Base-by-base conservation (phyloP, 2,329 filamentous ascomycete genomes). In the Lachnellula cervina region DNA sequence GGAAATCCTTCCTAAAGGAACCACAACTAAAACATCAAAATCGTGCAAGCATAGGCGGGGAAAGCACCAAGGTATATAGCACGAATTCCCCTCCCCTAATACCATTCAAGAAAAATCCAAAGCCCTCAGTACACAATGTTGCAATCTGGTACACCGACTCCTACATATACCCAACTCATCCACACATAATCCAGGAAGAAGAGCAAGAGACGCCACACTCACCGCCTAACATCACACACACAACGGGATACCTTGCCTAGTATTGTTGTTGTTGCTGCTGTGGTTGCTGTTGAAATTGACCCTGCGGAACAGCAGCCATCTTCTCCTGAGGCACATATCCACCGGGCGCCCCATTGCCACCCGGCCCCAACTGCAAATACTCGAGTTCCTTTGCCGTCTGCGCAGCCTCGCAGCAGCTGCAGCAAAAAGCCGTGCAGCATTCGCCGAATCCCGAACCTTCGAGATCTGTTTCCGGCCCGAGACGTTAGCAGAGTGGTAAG, bases 311-410 rank as follows among this genome's bases (percentile, higher is more conserved):
- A 47, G 44, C 49, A 37, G 35, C 38, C 54, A 56, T 56, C 54
- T 52, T 52, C 23, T 52, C 49, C 37, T 49, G 28, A 5, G 28
- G 14, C 8, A 34, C 35, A 43, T 52, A 52, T 40, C 54, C 50
- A 16, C 21, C 34, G 11, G 28, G 38, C 42, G 14, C 16, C 11
- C 17, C 32, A n/a, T n/a, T n/a, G n/a, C n/a, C n/a, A 11, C 42
- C 50, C 3, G 21, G 34, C 6, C 23, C 23, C 13, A 56, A 13
- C n/a, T 49, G 37, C 11, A 44, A 5, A 35, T 57, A 57, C 19
- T 57, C 51, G 25, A 53, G 50, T 40, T 57, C 51, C 42, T 57
- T 57, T 2, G 11, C 35, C 9, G 40, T 53, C 47, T 57, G 55
- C 11, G 51, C 54, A 37, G 46, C 44, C 13, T 53, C 51, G 25